Base-by-base conservation (phyloP, 2,329 filamentous ascomycete species). In the Cercospora janseana region DNA sequence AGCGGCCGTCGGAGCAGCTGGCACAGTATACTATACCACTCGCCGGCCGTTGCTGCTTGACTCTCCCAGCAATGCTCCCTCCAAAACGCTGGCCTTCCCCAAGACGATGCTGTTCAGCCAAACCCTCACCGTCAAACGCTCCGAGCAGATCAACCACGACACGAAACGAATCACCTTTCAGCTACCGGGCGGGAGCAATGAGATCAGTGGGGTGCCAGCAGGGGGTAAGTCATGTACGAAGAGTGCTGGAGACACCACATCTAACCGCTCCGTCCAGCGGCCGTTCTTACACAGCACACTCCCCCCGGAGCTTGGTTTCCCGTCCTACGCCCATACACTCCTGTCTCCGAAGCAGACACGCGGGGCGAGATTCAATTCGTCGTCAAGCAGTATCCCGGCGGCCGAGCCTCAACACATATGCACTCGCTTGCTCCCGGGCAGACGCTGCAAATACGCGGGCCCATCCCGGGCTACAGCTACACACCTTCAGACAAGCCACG, bases 331-430 rank as follows among this genome's bases (percentile, higher is more conserved):
- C 85, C 84, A 0, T 87, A 88, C 58, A 87, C 83, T 0, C 85
- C 85, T 0, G 72, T 85, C 44, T 81, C 73, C 55, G 66, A 74
- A 32, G 68, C 63, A 78, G 79, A 81, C 28, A 72, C 81, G 28
- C 72, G 74, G 2, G 84, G 83, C 4, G 72, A 72, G 49, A 60
- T 88, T 5, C 82, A 86, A 7, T 70, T 88, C 13, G 70, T 87
- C 37, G 76, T 88, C 10, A 88, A 88, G 67, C 73, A 78, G 50
- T 88, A 88, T 60, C 83, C 83, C 2, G 69, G 77, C 44, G 85
- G 85, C 54, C 81, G 80, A 67, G 78, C 79, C 32, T 85, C 80
- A 59, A 76, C 73, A 0, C 78, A 88, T 59, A 70, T 88, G n/a
- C 85, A 88, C 70, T 79, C 77, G 3, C 72, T 88, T 4, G 60